Conservation (phyloP, 331 rosid genomes). For the Quercus lobata region DNA sequence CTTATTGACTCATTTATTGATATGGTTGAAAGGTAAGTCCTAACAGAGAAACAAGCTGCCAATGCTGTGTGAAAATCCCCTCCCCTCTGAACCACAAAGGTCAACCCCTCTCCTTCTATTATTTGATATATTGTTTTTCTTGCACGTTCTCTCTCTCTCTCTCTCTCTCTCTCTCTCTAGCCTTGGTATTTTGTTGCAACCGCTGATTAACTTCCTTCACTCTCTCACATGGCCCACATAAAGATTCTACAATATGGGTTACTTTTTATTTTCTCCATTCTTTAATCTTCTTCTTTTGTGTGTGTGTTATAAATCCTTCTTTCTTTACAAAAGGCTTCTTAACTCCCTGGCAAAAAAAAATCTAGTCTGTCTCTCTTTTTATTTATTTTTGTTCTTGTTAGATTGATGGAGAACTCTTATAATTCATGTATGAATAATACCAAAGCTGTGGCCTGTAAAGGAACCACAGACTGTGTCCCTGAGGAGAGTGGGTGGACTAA, state of each 20-base stretch:
- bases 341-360: constrained; percentile 18
- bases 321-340: neutral
- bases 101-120: constrained; percentile 40
- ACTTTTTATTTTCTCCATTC: constrained; percentile 8
- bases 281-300: constrained; percentile 6
- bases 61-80: constrained; percentile 16
- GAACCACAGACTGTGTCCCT: constrained; percentile 1
- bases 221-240: constrained; percentile 40
- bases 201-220: constrained; percentile 45
- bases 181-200: constrained; percentile 38
- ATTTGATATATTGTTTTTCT: constrained; percentile 12
- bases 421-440: constrained; percentile 28
- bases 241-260: constrained; percentile 37
- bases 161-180: constrained; percentile 28
- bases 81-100: constrained; percentile 36
- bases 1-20: constrained; percentile 24
- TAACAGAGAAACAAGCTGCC: constrained; percentile 22
- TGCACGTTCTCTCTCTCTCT: constrained; percentile 42
- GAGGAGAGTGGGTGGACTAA: constrained; percentile 97
- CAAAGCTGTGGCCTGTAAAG: constrained; percentile 16
- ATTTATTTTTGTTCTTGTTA: neutral
- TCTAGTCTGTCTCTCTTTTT: neutral
- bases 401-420: constrained; percentile 37
- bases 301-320: constrained; percentile 32
- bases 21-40: constrained; percentile 27